These are phyloP conservation scores for Heliocybe sulcata DNA, from an alignment of 1,284 basidiomycete genomes.

Conservation along the genomic window DNA sequence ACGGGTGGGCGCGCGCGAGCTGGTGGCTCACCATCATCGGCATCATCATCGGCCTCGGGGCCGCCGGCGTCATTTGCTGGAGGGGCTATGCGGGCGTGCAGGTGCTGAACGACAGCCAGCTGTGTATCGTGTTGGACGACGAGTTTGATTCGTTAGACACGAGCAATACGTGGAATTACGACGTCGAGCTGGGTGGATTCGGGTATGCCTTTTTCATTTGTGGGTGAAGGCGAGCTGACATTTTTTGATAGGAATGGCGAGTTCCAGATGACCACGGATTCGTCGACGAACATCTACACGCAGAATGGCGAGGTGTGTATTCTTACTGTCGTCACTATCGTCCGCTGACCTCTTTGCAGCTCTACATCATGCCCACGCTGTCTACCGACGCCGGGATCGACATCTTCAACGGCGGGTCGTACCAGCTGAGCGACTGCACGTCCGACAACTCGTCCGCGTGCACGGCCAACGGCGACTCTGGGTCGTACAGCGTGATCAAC, in stretches of 20 bases:
- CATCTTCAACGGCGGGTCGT: slow-evolving; percentile 56
- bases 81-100: slow-evolving; percentile 31
- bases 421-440: slow-evolving; percentile 67
- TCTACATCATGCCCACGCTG: slow-evolving; percentile 79
- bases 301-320: slow-evolving; percentile 34
- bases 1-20: slow-evolving; percentile 41
- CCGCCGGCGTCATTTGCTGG: slow-evolving; percentile 40
- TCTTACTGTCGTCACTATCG: not conserved
- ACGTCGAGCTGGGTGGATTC: slow-evolving; percentile 71
- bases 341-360: slow-evolving; percentile 19
- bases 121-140: slow-evolving; percentile 68
- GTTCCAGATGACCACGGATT: slow-evolving; percentile 74
- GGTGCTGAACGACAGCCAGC: slow-evolving; percentile 26
- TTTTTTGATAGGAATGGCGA: slow-evolving; percentile 54
- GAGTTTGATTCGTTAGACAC: slow-evolving; percentile 50
- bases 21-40: slow-evolving; percentile 51
- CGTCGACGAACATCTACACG: slow-evolving; percentile 61
- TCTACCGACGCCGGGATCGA: slow-evolving; percentile 57
- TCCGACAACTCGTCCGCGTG: slow-evolving; percentile 33
- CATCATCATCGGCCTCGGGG: slow-evolving; percentile 35
- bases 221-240: slow-evolving; percentile 3
- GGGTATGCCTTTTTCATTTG: slow-evolving; percentile 30
- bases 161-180: slow-evolving; percentile 51
- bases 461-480: slow-evolving; percentile 29
- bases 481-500: slow-evolving; percentile 47